Base-by-base conservation (phyloP, 176 grass and related monocot species). In the Carex cristatella region DNA sequence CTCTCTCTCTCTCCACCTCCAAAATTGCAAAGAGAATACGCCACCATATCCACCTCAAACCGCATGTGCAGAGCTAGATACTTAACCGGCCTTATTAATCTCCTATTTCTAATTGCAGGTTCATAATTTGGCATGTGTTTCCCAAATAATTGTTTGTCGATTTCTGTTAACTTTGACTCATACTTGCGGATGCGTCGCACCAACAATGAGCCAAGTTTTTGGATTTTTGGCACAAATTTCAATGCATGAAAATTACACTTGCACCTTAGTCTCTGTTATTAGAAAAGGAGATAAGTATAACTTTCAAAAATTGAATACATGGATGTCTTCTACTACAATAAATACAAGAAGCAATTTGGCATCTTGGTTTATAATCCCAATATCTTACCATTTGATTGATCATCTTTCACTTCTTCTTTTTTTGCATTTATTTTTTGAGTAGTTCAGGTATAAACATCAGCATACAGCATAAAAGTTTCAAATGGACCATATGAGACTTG, bases 1-100 rank as follows among this genome's bases (percentile, higher is more conserved):
- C 87, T 84, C 88, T 98, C 95, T 44, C 68, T 92, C 1, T 93
- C 82, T 30, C 95, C 93, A 54, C 95, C 95, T 66, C 93, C 95
- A 88, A 98, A 98, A 14, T 95, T 88, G 74, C 95, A 98, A 79
- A 98, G 88, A 76, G 96, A 98, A 83, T 98, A 98, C 16, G 96
- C 93, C 0, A 98, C 96, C 96, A 98, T 98, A 84, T 98, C 96
- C 83, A 88, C 70, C 91, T 98, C 96, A 89, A 98, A 98, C 85
- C 96, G 81, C 96, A 98, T 87, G 55, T 98, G 96, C 27, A 98
- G 79, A 38, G 91, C 93, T 5, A 98, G 96, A 91, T 89, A 98
- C 81, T 76, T 89, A 79, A 27, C 89, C 7, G 89, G 91, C 69
- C 40, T 81, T 30, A n/a, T 86, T 58, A 16, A 83, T 16, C 16